Base-by-base conservation (phyloP, 2,329 filamentous ascomycete genomes). In the Neopestalotiopsis sp. region DNA sequence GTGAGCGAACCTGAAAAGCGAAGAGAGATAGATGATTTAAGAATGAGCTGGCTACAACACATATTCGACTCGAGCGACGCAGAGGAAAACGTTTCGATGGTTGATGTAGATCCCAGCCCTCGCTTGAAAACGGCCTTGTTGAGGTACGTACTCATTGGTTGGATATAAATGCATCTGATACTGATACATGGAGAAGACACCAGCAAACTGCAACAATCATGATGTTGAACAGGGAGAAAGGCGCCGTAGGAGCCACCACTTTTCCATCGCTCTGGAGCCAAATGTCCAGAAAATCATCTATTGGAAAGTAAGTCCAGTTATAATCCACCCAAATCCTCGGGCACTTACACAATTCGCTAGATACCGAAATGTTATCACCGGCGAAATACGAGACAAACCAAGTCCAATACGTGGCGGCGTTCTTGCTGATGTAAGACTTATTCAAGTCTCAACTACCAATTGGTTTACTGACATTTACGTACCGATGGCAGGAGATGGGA, bases 351-450 rank as follows among this genome's bases (percentile, higher is more conserved):
- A 61, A 61, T 28, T 61, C 13, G 13, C 20, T 13, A 67, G 65
- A 1, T 67, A 67, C 38, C 57, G 65, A 6, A 53, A 67, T 30
- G 32, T 49, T 12, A 12, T 67, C 30, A 67, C 65, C 12, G 64
- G 56, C 7, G 42, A 24, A 7, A 45, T n/a, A n/a, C 20, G 17
- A 2, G 30, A 12, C 5, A 38, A 6, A 1, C 65, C 65, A 32
- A 17, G 20, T 5, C 56, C 56, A 13, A 34, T 28, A 7, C 5
- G n/a, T 30, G 65, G 65, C 1, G 65, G 65, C 4, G 14, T 67
- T 17, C 38, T 67, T 17, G 65, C 65, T 34, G 65, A 67, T 30
- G 65, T 67, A 61, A 24, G 65, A 12, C 20, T 14, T 14, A 5
- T 28, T 34, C 14, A 20, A 1, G 5, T 17, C 5, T 28, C 4